Percentiles rank a stretch among this genome's conserved stretches.
phyloP scores from a whole-genome alignment of 495 filamentous ascomycete species.

The Tuber melanosporum region DNA sequence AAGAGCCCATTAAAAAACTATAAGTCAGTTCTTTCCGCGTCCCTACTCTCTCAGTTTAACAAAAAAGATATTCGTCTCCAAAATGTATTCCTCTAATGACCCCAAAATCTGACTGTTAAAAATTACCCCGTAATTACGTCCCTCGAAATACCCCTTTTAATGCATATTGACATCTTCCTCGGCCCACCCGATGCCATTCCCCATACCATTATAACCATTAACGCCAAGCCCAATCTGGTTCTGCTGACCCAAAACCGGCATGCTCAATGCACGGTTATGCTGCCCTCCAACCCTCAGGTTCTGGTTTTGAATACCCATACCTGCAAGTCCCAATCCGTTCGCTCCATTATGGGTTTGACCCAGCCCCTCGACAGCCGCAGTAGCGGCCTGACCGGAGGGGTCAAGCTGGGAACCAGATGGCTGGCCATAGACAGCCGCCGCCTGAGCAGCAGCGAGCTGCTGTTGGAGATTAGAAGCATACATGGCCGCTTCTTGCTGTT shows the following conservation, averaged over 20 bases:
- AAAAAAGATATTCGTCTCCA: slow-evolving; percentile 24
- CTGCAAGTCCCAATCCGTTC: slow-evolving; percentile 35
- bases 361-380: slow-evolving; percentile 22
- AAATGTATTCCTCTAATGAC: slow-evolving; percentile 14
- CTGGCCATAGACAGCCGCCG: slow-evolving; percentile 53
- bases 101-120: slow-evolving; percentile 38
- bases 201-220: slow-evolving; percentile 57
- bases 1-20: slow-evolving; percentile 42
- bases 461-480: slow-evolving; percentile 51
- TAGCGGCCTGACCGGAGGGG: slow-evolving; percentile 31
- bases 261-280: slow-evolving; percentile 45
- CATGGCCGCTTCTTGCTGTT: slow-evolving; percentile 54
- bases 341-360: slow-evolving; percentile 30
- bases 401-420: slow-evolving; percentile 39
- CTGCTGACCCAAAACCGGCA: slow-evolving; percentile 50
- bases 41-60: slow-evolving; percentile 36
- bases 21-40: slow-evolving; percentile 34
- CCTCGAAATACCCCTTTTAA: slow-evolving; percentile 41
- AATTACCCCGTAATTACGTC: slow-evolving; percentile 34
- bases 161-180: slow-evolving; percentile 58
- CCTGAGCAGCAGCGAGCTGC: slow-evolving; percentile 54
- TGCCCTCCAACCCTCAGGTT: slow-evolving; percentile 41
- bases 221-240: slow-evolving; percentile 56
- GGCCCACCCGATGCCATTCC: slow-evolving; percentile 61
- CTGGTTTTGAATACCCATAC: slow-evolving; percentile 37